Evolutionary conservation across 805 yeast species (phyloP), one percentile per base, ranked within the genome.

Genomic region (Lipomyces starkeyi): DNA sequence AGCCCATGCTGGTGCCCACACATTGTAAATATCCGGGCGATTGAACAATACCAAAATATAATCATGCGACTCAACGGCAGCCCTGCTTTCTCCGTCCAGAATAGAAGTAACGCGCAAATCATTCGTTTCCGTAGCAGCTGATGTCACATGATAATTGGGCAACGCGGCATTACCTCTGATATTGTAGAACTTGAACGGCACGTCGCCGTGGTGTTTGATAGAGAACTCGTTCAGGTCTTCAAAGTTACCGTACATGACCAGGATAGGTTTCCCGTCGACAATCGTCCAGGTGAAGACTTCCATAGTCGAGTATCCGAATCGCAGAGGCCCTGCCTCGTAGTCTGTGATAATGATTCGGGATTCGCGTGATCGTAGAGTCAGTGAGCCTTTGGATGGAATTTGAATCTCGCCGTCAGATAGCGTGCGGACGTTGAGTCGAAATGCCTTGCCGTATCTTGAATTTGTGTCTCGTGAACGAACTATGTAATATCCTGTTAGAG

Each of bases 201-300:
- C 22, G 25, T 55, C 25, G 1, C 63, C 70, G 1, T 34, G 27
- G 17, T 58, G 40, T 29, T 17, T 34, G 35, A 67, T 53, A 17
- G 63, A 47, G 14, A 64, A 9, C 53, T 67, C 65, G 63, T 67
- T 64, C 27, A 40, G 25, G 22, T 67, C 70, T 11, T 55, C 70
- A 37, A 67, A 47, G 37, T 47, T 32, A n/a, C 70, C 70, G 58
- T 67, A 67, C 62, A 67, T 29, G 22, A 67, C 60, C 35, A 67
- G 22, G 13, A 67, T 8, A 7, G 70, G 70, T 22, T 63, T 67
- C 17, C 25, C 68, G 43, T 62, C 55, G 27, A 59, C 58, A 25
- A 22, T 43, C n/a, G 70, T 61, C 70, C 70, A 67, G 11, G 67
- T 64, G 58, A 63, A 59, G 8, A 67, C 55, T 29, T 67, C 70